Evolutionary conservation across 805 yeast genomes (phyloP).

Genomic region (Starmerella scarabaei): DNA sequence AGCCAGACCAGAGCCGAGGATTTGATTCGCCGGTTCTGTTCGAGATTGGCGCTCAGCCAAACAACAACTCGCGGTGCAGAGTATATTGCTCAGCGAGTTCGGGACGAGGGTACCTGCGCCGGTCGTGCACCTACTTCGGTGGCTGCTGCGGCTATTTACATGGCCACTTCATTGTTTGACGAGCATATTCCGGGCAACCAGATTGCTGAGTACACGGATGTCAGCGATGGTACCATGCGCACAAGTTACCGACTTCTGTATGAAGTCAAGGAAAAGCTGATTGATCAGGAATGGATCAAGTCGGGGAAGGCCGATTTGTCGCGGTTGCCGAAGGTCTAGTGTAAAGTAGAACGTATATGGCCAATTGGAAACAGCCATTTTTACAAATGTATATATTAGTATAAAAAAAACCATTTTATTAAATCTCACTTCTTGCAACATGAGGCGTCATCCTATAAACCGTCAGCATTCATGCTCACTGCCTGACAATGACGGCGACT

Average conservation of each 20-base stretch:
- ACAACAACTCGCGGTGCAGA: slow-evolving; percentile 88
- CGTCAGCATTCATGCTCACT: too few relatives aligned
- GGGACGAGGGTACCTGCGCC: slow-evolving; percentile 84
- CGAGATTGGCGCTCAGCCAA: slow-evolving; percentile 76
- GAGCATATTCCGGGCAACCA: slow-evolving; percentile 61
- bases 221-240: slow-evolving; percentile 93
- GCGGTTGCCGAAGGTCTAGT: slow-evolving; percentile 26
- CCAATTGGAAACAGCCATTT: too few relatives aligned
- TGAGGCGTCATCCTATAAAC: too few relatives aligned
- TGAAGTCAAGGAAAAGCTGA: slow-evolving; percentile 55
- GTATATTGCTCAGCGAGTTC: slow-evolving; percentile 76
- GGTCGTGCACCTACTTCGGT: slow-evolving; percentile 95
- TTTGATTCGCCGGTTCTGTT: slow-evolving; percentile 88
- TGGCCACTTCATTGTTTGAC: slow-evolving; percentile 82
- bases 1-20: slow-evolving; percentile 89
- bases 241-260: slow-evolving; percentile 74
- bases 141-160: slow-evolving; percentile 93
- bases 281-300: slow-evolving; percentile 67
- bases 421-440: too few relatives aligned
- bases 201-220: slow-evolving; percentile 88
- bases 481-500: slow-evolving; percentile 50
- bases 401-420: too few relatives aligned
- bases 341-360: too few relatives aligned
- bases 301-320: slow-evolving; percentile 50
- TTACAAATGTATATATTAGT: too few relatives aligned